Conservation (phyloP, 2,329 filamentous ascomycete genomes). For the Apiospora phragmitis region DNA sequence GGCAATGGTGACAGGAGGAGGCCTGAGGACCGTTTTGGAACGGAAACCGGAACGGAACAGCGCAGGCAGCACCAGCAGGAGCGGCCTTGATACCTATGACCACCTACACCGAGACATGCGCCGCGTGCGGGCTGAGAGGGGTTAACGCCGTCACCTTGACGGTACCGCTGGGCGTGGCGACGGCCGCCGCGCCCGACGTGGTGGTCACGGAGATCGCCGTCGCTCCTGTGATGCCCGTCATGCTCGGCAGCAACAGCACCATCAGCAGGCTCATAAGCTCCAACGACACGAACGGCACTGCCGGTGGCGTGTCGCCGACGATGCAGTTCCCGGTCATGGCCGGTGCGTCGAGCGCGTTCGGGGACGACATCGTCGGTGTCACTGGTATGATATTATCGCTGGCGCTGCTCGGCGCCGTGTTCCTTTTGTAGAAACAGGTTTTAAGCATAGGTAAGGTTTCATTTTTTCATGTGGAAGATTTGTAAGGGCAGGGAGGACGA, state of each 20-base stretch:
- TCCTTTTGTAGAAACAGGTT: conserved; percentile 19
- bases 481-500: background rate
- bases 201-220: conserved; percentile 21
- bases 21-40: background rate
- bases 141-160: conserved; percentile 35
- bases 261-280: background rate
- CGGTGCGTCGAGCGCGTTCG: conserved; percentile 6
- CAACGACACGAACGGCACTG: background rate
- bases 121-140: conserved; percentile 31
- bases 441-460: background rate
- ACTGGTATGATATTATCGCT: conserved; percentile 24
- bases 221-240: conserved; percentile 26
- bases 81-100: conserved; percentile 26
- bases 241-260: background rate
- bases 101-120: conserved; percentile 30
- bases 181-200: conserved; percentile 11
- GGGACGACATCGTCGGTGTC: conserved; percentile 16
- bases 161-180: conserved; percentile 27
- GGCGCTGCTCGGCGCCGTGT: conserved; percentile 23
- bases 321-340: background rate
- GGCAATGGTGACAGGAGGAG: background rate
- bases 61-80: background rate
- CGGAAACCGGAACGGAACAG: background rate
- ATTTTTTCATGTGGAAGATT: background rate
- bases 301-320: background rate